Percentiles rank a stretch among this genome's conserved stretches.
Conservation (phyloP, 192 early-diverging fungal species). For the Phlyctochytrium planicorne region DNA sequence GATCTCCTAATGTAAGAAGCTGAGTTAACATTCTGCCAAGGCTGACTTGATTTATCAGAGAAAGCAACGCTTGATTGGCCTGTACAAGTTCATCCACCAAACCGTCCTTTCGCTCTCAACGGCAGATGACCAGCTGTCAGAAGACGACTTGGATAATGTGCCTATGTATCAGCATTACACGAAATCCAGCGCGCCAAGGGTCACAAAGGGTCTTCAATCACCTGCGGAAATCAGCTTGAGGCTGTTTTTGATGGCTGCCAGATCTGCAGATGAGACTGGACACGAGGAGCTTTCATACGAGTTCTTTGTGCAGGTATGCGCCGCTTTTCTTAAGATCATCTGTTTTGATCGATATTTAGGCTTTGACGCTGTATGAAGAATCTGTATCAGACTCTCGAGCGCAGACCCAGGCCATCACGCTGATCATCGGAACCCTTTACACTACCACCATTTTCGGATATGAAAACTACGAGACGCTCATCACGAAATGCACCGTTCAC, state of each 20-base stretch:
- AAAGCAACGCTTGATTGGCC: conserved; percentile 57
- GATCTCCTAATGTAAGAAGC: too few species aligned
- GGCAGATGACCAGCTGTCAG: conserved; percentile 42
- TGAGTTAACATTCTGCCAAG: too few species aligned
- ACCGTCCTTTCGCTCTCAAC: conserved; percentile 74
- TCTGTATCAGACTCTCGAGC: conserved; percentile 88
- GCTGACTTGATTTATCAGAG: too few species aligned
- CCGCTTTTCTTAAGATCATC: too few species aligned
- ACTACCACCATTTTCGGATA: conserved; percentile 76
- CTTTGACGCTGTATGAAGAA: conserved; percentile 97
- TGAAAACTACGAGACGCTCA: conserved; percentile 95
- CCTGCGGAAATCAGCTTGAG: conserved; percentile 65
- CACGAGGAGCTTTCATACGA: conserved; percentile 97
- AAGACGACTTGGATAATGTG: conserved; percentile 32
- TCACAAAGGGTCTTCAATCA: conserved; percentile 37
- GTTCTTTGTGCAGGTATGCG: conserved; percentile 82
- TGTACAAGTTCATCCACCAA: conserved; percentile 89
- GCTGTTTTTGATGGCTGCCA: conserved; percentile 83
- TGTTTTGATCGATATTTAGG: conserved; percentile 34
- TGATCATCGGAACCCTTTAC: conserved; percentile 84
- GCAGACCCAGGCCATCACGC: conserved; percentile 86
- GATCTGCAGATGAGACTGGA: conserved; percentile 82
- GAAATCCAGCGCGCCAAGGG: conserved; percentile 19
- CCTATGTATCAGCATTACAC: conserved; percentile 38
- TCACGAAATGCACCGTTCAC: conserved; percentile 89